phyloP scores from a whole-genome alignment of 2,329 filamentous ascomycete species.

The Trichoderma sp. region DNA sequence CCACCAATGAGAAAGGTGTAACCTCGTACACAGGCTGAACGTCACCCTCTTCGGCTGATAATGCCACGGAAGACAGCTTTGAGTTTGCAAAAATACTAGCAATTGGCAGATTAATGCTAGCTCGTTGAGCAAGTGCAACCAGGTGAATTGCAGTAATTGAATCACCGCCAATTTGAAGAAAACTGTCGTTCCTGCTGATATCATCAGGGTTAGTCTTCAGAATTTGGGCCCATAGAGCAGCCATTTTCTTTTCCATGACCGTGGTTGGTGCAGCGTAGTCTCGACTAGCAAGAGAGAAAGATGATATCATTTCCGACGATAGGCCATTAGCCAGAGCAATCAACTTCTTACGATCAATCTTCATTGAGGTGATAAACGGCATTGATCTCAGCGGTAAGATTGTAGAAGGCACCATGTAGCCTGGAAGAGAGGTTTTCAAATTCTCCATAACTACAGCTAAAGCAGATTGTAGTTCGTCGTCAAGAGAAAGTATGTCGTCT shows the following conservation, averaged over 20 bases:
- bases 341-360: constrained; percentile 26
- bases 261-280: constrained; percentile 24
- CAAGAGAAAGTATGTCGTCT: not conserved
- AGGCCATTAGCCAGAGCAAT: not conserved
- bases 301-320: not conserved
- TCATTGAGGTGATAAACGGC: constrained; percentile 28
- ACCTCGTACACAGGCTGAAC: not conserved
- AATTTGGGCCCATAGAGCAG: constrained; percentile 12
- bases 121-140: not conserved
- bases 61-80: constrained; percentile 1
- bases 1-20: not conserved
- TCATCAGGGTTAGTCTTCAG: not conserved
- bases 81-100: constrained; percentile 15
- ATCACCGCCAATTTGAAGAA: constrained; percentile 47
- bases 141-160: constrained; percentile 36
- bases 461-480: not conserved
- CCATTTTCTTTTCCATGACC: not conserved
- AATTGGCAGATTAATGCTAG: not conserved
- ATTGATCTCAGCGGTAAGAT: constrained; percentile 33
- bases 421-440: constrained; percentile 28
- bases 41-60: not conserved
- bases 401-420: constrained; percentile 41
- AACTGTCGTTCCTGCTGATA: constrained; percentile 34
- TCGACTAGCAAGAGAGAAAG: not conserved
- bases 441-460: not conserved